Evolutionary conservation across 2,329 filamentous ascomycete genomes (phyloP), one percentile per base, ranked within the genome.

Genomic region (Proliferodiscus dingleyae): DNA sequence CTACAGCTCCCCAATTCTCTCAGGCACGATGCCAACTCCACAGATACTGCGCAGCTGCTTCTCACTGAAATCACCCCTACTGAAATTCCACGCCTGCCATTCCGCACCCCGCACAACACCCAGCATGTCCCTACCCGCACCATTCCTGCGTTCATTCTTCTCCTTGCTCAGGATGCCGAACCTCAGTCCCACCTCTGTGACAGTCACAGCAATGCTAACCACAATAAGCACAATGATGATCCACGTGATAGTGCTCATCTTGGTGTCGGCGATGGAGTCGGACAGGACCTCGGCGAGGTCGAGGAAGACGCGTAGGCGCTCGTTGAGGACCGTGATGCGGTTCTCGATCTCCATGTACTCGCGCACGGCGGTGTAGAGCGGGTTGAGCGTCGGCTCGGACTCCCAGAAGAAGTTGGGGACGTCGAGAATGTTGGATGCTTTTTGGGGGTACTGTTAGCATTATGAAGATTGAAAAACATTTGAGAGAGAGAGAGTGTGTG

Each of bases 391-490:
- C 15, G 93, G 93, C 64, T 98, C 93, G 9, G 87, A 87, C 65
- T 97, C 90, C 93, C 93, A 98, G 75, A 97, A 95, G 75, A 96
- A 96, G 64, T 91, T 94, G 50, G 91, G 91, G 1, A 94, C 89
- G 66, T 96, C 90, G 47, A 96, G 84, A 65, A 96, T 91, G 63
- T 97, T 97, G 16, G 87, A 95, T 49, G 89, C 89, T 94, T n/a
- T n/a, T n/a, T n/a, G n/a, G n/a, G n/a, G n/a, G n/a, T n/a, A n/a
- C n/a, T n/a, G n/a, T n/a, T n/a, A n/a, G n/a, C n/a, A n/a, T n/a
- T n/a, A n/a, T n/a, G n/a, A n/a, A n/a, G n/a, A n/a, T n/a, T n/a
- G n/a, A n/a, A n/a, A n/a, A n/a, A n/a, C n/a, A n/a, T n/a, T n/a
- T n/a, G n/a, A n/a, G n/a, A n/a, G n/a, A n/a, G n/a, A n/a, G n/a